Conservation (phyloP, 2,329 filamentous ascomycete species). For the Berkeleyomyces rouxiae region DNA sequence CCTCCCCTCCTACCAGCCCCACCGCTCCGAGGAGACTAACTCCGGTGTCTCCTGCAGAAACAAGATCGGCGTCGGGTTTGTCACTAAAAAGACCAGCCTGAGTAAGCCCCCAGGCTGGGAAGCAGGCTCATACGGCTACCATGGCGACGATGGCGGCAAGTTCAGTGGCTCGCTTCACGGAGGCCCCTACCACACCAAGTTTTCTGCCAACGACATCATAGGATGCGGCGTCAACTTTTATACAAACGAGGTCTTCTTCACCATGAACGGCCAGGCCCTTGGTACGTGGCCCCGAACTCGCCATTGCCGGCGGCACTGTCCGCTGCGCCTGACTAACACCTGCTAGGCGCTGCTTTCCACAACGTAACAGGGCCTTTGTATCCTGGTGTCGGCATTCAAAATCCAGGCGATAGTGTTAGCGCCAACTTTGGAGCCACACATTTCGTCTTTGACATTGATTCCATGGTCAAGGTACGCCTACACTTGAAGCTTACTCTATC, state of each 20-base stretch:
- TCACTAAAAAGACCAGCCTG: constrained; percentile 21
- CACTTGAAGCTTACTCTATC: not conserved
- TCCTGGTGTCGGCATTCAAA: constrained; percentile 49
- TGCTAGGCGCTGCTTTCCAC: constrained; percentile 50
- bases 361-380: constrained; percentile 51
- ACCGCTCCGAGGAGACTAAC: not conserved
- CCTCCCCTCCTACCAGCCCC: not conserved
- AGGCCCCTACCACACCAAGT: constrained; percentile 39
- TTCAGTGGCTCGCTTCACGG: constrained; percentile 41
- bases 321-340: constrained; percentile 14
- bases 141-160: constrained; percentile 49
- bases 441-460: constrained; percentile 69
- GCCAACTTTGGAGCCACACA: constrained; percentile 41
- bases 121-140: constrained; percentile 50
- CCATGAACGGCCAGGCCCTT: constrained; percentile 43
- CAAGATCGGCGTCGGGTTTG: constrained; percentile 30
- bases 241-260: constrained; percentile 49
- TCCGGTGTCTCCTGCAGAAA: constrained; percentile 19
- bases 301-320: not conserved
- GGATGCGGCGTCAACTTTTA: constrained; percentile 52
- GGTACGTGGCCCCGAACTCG: constrained; percentile 25
- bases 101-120: constrained; percentile 47
- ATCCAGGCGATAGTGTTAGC: constrained; percentile 41
- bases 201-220: constrained; percentile 39
- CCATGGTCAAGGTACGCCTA: constrained; percentile 54